These are phyloP conservation scores for Triticum turgidum DNA, from an alignment of 176 grass and related monocot species.

Conservation along the genomic window DNA sequence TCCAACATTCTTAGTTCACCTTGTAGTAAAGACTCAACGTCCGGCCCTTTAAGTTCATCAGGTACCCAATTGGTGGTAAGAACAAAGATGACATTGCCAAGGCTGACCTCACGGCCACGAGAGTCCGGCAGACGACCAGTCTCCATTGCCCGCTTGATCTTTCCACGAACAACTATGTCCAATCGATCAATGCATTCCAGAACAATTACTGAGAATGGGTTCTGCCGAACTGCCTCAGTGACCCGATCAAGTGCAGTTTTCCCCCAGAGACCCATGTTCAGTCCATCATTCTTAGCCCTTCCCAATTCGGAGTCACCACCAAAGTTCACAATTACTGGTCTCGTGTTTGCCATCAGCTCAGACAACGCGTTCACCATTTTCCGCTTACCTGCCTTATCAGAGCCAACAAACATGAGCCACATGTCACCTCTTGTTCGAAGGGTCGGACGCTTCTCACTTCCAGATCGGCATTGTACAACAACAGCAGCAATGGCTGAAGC, in stretches of 20 bases:
- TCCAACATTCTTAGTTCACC: constrained; percentile 72
- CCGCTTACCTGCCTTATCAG: constrained; percentile 83
- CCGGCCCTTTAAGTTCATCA: constrained; percentile 50
- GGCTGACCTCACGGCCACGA: constrained; percentile 74
- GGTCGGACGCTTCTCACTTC: constrained; percentile 52
- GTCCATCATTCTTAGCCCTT: constrained; percentile 31
- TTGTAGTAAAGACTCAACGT: constrained; percentile 44
- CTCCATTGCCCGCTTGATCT: constrained; percentile 83
- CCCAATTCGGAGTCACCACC: constrained; percentile 17
- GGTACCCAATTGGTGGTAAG: constrained; percentile 80
- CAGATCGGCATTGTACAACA: constrained; percentile 78
- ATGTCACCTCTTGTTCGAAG: constrained; percentile 63
- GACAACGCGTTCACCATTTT: constrained; percentile 85
- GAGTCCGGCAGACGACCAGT: constrained; percentile 84
- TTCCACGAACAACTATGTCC: constrained; percentile 58
- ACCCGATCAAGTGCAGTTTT: constrained; percentile 72
- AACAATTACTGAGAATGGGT: constrained; percentile 83
- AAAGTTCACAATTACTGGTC: constrained; percentile 60
- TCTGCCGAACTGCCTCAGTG: constrained; percentile 72
- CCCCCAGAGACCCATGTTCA: constrained; percentile 55
- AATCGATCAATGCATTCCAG: constrained; percentile 81
- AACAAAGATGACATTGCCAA: constrained; percentile 83
- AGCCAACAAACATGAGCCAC: constrained; percentile 91
- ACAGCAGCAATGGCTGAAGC: constrained; percentile 77
- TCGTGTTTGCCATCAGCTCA: constrained; percentile 56